Conservation (phyloP, 2,329 filamentous ascomycete species). For the Ophiocordyceps australis region DNA sequence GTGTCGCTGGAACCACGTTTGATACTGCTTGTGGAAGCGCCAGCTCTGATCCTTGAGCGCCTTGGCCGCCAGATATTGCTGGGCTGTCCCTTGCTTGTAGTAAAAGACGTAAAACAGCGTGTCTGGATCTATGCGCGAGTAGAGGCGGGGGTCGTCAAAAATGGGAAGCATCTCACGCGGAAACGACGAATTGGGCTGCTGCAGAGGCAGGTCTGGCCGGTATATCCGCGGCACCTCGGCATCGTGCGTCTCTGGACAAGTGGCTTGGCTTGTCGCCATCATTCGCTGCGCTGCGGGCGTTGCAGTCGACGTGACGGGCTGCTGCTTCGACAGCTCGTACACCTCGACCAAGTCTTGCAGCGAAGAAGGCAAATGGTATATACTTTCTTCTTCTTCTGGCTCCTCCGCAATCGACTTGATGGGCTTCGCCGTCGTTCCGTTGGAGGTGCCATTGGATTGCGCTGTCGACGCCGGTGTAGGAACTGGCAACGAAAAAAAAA, state of each 20-base stretch:
- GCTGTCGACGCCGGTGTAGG: constrained; percentile 9
- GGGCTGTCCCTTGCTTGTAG: constrained; percentile 90
- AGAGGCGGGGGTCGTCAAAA: constrained; percentile 79
- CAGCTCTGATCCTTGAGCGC: constrained; percentile 97
- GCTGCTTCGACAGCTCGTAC: constrained; percentile 67
- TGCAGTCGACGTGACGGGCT: constrained; percentile 38
- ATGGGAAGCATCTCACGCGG: constrained; percentile 84
- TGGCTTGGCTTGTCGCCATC: constrained; percentile 56
- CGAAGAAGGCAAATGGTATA: constrained; percentile 81
- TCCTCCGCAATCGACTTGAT: constrained; percentile 23
- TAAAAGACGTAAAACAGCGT: constrained; percentile 98
- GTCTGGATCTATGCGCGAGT: constrained; percentile 80
- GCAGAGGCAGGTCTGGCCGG: constrained; percentile 64
- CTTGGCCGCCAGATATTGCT: constrained; percentile 89
- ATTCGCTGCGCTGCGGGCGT: constrained; percentile 54
- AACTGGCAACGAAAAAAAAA: constrained; percentile 1
- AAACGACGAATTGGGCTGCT: constrained; percentile 60
- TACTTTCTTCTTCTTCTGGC: constrained; percentile 55
- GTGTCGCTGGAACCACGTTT: constrained; percentile 97
- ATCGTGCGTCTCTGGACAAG: constrained; percentile 58
- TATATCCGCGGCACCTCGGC: constrained; percentile 71
- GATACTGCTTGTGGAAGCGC: constrained; percentile 99
- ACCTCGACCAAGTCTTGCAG: constrained; percentile 82
- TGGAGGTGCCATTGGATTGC: constrained; percentile 31
- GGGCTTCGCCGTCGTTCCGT: no score